phyloP scores from a whole-genome alignment of 768 basidiomycete species.

The Amanita thiersii region DNA sequence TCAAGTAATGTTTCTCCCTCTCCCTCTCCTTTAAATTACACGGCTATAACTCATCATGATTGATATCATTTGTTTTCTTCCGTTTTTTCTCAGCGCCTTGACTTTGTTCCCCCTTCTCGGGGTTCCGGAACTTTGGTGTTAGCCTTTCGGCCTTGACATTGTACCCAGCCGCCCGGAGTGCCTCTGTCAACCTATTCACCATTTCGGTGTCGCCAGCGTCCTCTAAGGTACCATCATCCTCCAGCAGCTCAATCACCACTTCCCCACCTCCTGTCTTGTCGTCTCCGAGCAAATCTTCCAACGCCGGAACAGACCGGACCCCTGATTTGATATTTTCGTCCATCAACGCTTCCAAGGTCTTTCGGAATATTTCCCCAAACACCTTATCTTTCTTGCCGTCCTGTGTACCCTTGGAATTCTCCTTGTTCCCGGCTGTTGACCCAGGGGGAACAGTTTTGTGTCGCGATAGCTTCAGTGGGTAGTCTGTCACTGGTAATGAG shows the following conservation, averaged over 20 bases:
- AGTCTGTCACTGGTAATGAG: slow-evolving; percentile 39
- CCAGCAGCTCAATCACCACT: slow-evolving; percentile 37
- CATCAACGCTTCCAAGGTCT: slow-evolving; percentile 30
- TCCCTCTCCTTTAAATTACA: too few species aligned
- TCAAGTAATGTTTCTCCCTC: neutral
- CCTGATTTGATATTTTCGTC: slow-evolving; percentile 11
- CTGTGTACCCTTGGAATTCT: slow-evolving; percentile 10
- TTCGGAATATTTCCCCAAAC: slow-evolving; percentile 27
- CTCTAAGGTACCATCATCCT: slow-evolving; percentile 30
- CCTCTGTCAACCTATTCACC: slow-evolving; percentile 36
- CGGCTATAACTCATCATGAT: slow-evolving; percentile 12
- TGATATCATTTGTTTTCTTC: slow-evolving; percentile 7
- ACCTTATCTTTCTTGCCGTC: slow-evolving; percentile 19
- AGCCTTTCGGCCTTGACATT: slow-evolving; percentile 31
- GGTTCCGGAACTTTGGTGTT: slow-evolving; percentile 1
- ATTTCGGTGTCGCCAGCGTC: slow-evolving; percentile 27
- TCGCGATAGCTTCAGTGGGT: slow-evolving; percentile 45
- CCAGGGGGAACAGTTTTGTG: slow-evolving; percentile 41
- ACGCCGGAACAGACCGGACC: slow-evolving; percentile 10
- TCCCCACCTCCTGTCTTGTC: slow-evolving; percentile 19
- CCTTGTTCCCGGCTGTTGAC: slow-evolving; percentile 16
- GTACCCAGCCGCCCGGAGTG: slow-evolving; percentile 45
- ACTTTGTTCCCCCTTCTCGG: slow-evolving; percentile 4
- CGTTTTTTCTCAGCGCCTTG: slow-evolving; percentile 6
- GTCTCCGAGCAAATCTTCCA: neutral